Conservation (phyloP, 2,329 filamentous ascomycete genomes). For the Alternaria panax region DNA sequence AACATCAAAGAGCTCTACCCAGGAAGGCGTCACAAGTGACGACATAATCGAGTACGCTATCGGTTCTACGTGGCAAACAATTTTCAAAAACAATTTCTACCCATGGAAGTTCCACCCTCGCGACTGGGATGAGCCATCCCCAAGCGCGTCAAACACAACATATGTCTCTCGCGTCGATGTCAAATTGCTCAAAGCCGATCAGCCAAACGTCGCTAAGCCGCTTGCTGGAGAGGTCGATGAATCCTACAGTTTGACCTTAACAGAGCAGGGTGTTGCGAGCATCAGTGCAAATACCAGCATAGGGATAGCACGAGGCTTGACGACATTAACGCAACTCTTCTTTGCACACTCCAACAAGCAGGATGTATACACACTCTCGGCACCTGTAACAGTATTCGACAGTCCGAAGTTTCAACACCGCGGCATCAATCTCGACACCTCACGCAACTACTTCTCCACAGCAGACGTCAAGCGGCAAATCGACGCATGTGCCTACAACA, state of each 20-base stretch:
- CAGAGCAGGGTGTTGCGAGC: slow-evolving; percentile 63
- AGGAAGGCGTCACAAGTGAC: slow-evolving; percentile 55
- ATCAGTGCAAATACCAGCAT: slow-evolving; percentile 71
- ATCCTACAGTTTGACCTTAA: slow-evolving; percentile 73
- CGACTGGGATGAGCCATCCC: slow-evolving; percentile 68
- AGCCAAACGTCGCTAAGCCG: slow-evolving; percentile 64
- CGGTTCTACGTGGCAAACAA: slow-evolving; percentile 64
- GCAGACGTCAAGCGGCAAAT: slow-evolving; percentile 76
- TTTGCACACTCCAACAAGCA: slow-evolving; percentile 69
- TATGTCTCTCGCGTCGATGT: slow-evolving; percentile 69
- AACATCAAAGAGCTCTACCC: background rate
- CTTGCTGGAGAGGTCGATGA: slow-evolving; percentile 73
- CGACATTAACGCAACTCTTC: slow-evolving; percentile 82
- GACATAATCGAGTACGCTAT: slow-evolving; percentile 58
- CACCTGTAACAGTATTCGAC: slow-evolving; percentile 77
- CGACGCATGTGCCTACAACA: slow-evolving; percentile 78
- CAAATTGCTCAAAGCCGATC: slow-evolving; percentile 65
- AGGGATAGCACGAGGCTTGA: slow-evolving; percentile 75
- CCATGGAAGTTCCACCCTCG: slow-evolving; percentile 80
- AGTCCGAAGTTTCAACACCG: slow-evolving; percentile 77
- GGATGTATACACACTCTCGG: slow-evolving; percentile 70
- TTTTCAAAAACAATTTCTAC: slow-evolving; percentile 73
- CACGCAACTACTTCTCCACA: slow-evolving; percentile 74
- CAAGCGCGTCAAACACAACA: slow-evolving; percentile 48
- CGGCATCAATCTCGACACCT: slow-evolving; percentile 80